A percentile compares a stretch with the other conserved stretches of the same genome.
These are phyloP conservation scores for Aureobasidium sp. DNA, from an alignment of 2,329 filamentous ascomycete species.

Conservation along the genomic window DNA sequence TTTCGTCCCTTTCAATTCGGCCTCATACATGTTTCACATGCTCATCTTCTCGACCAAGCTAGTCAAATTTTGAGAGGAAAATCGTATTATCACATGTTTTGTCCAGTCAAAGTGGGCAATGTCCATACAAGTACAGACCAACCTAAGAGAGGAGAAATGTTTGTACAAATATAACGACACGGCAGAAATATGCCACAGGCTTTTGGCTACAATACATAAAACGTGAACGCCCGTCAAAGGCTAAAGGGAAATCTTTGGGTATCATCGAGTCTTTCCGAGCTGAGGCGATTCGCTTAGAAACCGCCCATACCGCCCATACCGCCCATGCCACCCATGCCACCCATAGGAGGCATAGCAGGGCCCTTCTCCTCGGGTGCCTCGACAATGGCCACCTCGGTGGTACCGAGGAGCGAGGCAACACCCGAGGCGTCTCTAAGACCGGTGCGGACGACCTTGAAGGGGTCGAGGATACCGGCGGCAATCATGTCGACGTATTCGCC, in stretches of 20 bases:
- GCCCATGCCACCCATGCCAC: constrained; percentile 58
- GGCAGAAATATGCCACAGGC: constrained; percentile 14
- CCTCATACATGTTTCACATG: constrained; percentile 2
- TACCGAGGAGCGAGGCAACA: constrained; percentile 93
- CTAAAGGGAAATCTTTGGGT: constrained; percentile 15
- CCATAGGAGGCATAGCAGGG: constrained; percentile 48
- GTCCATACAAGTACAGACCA: constrained; percentile 5
- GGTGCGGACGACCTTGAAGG: constrained; percentile 98
- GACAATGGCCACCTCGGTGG: constrained; percentile 95
- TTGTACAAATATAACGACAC: constrained; percentile 15
- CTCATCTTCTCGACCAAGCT: too few relatives aligned
- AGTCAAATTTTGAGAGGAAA: too few relatives aligned
- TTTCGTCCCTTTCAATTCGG: background rate
- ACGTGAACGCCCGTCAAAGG: constrained; percentile 6
- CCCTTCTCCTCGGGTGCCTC: constrained; percentile 92
- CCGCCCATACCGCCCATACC: constrained; percentile 59
- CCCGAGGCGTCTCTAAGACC: constrained; percentile 90
- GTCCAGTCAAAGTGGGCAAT: too few relatives aligned
- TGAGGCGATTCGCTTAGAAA: constrained; percentile 43
- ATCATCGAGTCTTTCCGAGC: constrained; percentile 14
- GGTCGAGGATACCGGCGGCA: constrained; percentile 89
- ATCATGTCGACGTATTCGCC: constrained; percentile 99
- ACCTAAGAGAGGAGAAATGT: constrained; percentile 14
- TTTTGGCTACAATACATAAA: constrained; percentile 17
- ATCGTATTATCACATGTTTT: too few relatives aligned